These are phyloP conservation scores for Stachybotrys elegans DNA, from an alignment of 2,329 filamentous ascomycete species.

Conservation along the genomic window DNA sequence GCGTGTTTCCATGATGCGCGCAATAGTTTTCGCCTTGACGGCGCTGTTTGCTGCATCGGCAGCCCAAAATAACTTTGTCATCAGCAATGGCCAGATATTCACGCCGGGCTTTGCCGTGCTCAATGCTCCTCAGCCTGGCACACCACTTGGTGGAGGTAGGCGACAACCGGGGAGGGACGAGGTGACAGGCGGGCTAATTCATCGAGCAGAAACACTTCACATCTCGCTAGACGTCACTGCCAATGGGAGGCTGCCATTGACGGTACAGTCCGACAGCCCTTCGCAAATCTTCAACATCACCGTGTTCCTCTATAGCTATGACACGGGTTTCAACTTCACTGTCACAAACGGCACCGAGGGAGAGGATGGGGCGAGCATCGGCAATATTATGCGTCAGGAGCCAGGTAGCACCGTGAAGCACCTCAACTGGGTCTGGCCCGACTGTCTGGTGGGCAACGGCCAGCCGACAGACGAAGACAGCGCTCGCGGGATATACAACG, in stretches of 20 bases:
- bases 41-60: conserved; percentile 17
- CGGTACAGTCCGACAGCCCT: conserved; percentile 46
- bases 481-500: conserved; percentile 59
- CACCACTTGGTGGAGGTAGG: conserved; percentile 58
- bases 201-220: conserved; percentile 47
- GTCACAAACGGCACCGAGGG: conserved; percentile 58
- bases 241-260: conserved; percentile 57
- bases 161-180: conserved; percentile 8
- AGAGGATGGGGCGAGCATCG: conserved; percentile 47
- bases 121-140: conserved; percentile 60
- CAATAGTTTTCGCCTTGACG: conserved; percentile 5
- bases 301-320: conserved; percentile 61
- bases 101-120: conserved; percentile 65
- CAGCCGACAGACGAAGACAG: conserved; percentile 37
- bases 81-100: conserved; percentile 61
- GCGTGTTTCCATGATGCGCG: no score
- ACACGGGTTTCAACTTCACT: conserved; percentile 61
- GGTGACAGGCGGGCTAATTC: background rate
- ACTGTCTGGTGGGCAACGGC: conserved; percentile 60
- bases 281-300: conserved; percentile 60
- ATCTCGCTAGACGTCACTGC: conserved; percentile 63
- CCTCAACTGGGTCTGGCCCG: conserved; percentile 67
- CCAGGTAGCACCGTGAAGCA: conserved; percentile 67
- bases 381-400: conserved; percentile 60
- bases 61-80: conserved; percentile 44